Evolutionary conservation across 73 alveolate genomes (phyloP), one percentile per base, ranked within the genome.

Genomic region (Paramecium sonneborni): DNA sequence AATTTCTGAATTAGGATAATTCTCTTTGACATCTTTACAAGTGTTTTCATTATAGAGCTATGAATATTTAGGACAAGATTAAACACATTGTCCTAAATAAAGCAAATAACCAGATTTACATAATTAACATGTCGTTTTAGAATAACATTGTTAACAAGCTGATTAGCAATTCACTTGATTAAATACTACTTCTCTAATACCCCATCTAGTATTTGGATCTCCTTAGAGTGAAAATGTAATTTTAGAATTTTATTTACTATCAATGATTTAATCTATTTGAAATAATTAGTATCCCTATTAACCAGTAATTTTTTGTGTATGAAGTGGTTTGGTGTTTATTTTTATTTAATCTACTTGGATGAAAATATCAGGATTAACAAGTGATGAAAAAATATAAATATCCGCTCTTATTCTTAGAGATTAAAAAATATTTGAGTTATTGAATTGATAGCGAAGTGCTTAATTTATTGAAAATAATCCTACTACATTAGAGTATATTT

Each of bases 151-250:
- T 35, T 23, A 20, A 35, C 86, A 72, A 15, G 12, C 5, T 15
- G 55, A n/a, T 35, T 12, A 7, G 4, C 86, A 72, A 38, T 72
- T 35, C 12, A 32, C 24, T 35, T 32, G 12, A 34, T 72, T 38
- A 14, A 72, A 15, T 2, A 72, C 57, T 3, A 72, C 32, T 34
- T 72, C 24, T 3, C 14, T 72, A 3, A 72, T 72, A 7, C 86
- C 86, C 86, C 86, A 72, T 72, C 35, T 72, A 8, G 57, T 38
- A 72, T 37, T 38, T 28, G 86, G 48, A 62, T 62, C 84, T 30
- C 84, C 44, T 2, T 3, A 14, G 10, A 62, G 3, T 12, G 84
- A 30, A 26, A 62, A 30, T 6, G 44, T 3, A 9, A 62, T 62
- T 4, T 26, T 62, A 23, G 84, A 62, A 62, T 62, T 26, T 62